phyloP scores from a whole-genome alignment of 2,329 filamentous ascomycete genomes.

The Monosporascus ibericus region DNA sequence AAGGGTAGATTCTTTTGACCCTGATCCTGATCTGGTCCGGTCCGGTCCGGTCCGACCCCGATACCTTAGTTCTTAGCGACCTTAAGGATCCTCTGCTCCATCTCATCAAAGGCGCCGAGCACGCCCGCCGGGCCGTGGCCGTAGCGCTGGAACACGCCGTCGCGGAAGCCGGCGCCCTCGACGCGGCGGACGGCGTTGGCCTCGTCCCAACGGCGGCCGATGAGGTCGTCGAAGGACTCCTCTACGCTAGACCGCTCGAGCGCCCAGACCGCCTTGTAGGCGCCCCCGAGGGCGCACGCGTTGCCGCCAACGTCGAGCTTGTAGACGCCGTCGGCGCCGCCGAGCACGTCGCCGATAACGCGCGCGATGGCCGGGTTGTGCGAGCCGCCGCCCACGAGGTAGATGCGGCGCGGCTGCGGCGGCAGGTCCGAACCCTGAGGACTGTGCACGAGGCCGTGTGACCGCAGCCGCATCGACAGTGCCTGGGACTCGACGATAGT shows the following conservation, averaged over 20 bases:
- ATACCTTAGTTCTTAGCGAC: slow-evolving; percentile 25
- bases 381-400: slow-evolving; percentile 89
- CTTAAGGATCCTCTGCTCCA: slow-evolving; percentile 23
- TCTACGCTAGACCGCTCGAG: slow-evolving; percentile 55
- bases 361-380: slow-evolving; percentile 84
- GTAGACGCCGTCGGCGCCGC: slow-evolving; percentile 84
- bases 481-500: slow-evolving; percentile 93
- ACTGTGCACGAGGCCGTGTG: slow-evolving; percentile 63
- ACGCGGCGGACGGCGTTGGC: slow-evolving; percentile 77
- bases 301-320: slow-evolving; percentile 91
- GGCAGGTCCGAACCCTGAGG: slow-evolving; percentile 50
- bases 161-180: slow-evolving; percentile 66
- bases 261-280: slow-evolving; percentile 95
- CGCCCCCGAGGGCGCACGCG: slow-evolving; percentile 87
- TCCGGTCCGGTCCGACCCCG: too few relatives aligned
- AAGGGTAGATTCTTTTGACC: too few relatives aligned
- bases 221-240: slow-evolving; percentile 83
- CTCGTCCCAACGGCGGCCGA: slow-evolving; percentile 80
- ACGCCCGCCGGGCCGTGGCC: slow-evolving; percentile 48
- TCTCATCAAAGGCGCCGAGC: slow-evolving; percentile 48
- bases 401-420: slow-evolving; percentile 80
- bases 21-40: too few relatives aligned
- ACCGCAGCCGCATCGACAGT: slow-evolving; percentile 82
- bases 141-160: slow-evolving; percentile 71
- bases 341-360: slow-evolving; percentile 81